Base-by-base conservation (phyloP, 148 eudicot species). In the Agrostemma githago region DNA sequence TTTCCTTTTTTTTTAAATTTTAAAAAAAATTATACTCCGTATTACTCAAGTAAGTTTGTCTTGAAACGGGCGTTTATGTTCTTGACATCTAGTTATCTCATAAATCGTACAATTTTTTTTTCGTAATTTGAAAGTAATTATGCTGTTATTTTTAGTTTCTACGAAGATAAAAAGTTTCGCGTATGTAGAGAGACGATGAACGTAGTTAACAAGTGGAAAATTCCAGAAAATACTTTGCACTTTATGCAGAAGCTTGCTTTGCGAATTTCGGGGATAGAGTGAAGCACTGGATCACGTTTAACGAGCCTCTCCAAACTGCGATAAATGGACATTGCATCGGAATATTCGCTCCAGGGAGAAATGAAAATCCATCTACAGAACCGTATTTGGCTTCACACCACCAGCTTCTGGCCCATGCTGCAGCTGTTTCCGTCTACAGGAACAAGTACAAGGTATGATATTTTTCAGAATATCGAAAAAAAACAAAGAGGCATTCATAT, bases 241-340 rank as follows among this genome's bases (percentile, higher is more conserved):
- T 88, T 21, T 91, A 88, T 84, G 97, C 97, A 76, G 97, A 91
- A 77, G 82, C 97, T 78, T 91, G 97, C 84, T 91, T 89, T 82
- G 85, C 79, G 17, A 81, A 79, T 62, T 89, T 91, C 77, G 97
- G 97, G 57, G 93, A 91, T 84, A 85, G 93, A 83, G 93, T 91
- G 43, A 89, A 86, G 85, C 77, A 86, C 76, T 91, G 97, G 93
- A 91, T 89, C 59, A 91, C 97, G 59, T 64, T 91, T 62, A 91
- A 91, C 53, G 97, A 89, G 83, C 97, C 97, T 79, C 92, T 89
- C 81, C 97, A 91, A 79, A 86, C 89, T 61, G 83, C 88, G 44
- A 79, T 91, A 20, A 88, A 88, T 64, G 97, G 92, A 64, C 79
- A 91, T 78, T 75, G 83, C 70, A 72, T 78, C 61, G 97, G 97